A percentile compares a stretch with the other conserved stretches of the same genome.
These are phyloP conservation scores for Solanum microdontum DNA, from an alignment of 257 asterid genomes.

Conservation along the genomic window DNA sequence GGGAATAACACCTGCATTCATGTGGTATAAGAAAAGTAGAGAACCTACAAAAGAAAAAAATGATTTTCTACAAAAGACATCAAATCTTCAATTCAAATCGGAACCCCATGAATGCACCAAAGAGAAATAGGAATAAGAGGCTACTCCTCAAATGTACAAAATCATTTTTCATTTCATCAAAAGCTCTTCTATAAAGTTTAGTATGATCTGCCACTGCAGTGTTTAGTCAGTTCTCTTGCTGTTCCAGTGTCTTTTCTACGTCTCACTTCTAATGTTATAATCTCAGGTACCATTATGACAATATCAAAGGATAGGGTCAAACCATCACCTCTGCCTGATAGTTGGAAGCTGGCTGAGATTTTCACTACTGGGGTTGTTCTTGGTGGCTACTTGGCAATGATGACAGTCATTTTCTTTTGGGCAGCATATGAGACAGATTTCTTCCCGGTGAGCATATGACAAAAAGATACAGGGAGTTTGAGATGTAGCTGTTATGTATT, in stretches of 20 bases:
- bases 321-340: conserved; percentile 95
- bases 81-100: neutral
- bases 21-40: neutral
- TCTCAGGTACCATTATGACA: conserved; percentile 93
- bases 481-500: neutral
- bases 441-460: conserved; percentile 56
- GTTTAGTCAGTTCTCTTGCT: neutral
- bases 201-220: neutral
- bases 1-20: neutral
- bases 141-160: neutral
- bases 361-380: conserved; percentile 85
- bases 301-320: conserved; percentile 94
- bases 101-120: neutral
- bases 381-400: conserved; percentile 89
- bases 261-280: neutral
- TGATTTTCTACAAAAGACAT: neutral
- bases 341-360: conserved; percentile 95
- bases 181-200: neutral
- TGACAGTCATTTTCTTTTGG: conserved; percentile 98
- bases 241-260: neutral
- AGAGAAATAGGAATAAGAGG: neutral
- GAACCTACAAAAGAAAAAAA: neutral
- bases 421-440: conserved; percentile 80
- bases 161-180: neutral
- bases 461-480: neutral